Evolutionary conservation across 1,139 yeast genomes (phyloP), one percentile per base, ranked within the genome.

Genomic region (Saccharomyces pastorianus): DNA sequence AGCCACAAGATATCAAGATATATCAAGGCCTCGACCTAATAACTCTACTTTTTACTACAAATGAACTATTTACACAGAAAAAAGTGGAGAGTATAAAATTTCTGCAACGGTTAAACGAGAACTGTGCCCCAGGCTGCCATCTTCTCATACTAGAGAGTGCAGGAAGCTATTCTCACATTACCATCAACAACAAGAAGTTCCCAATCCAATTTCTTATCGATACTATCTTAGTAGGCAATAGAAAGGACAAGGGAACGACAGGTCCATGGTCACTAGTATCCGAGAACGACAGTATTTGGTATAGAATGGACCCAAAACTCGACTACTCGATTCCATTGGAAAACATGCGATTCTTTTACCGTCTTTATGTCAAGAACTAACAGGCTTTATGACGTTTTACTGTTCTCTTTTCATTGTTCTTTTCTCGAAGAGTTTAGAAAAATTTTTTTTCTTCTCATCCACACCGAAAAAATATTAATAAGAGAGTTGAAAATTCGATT

Each of bases 191-290:
- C 14, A 87, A 84, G 65, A 79, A 75, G 59, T 89, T 89, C 71
- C 96, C 96, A 0, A 85, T 89, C 1, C 91, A 88, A 61, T 88
- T 85, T 62, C 74, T 89, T 50, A 76, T 89, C 7, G 95, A 89
- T 64, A 87, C 85, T 50, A 76, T 88, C 1, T 71, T 89, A 41
- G 71, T 80, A 38, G 89, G 89, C 0, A 81, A 76, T 59, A 69
- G 68, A 75, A 79, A 78, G 0, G 74, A 71, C 28, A 70, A 73
- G 17, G 61, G 66, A 9, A 9, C 23, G 17, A 26, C 29, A 20
- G 87, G 88, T 2, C 72, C 77, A 0, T 89, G 96, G 96, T 81
- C 79, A 51, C 69, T 85, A 8, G 73, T 86, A 0, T 77, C 78
- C 3, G 76, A 80, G 54, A 80, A 83, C 55, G 96, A 89, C 61